Conservation (phyloP, 768 basidiomycete genomes). For the Boletus subcaerulescens region DNA sequence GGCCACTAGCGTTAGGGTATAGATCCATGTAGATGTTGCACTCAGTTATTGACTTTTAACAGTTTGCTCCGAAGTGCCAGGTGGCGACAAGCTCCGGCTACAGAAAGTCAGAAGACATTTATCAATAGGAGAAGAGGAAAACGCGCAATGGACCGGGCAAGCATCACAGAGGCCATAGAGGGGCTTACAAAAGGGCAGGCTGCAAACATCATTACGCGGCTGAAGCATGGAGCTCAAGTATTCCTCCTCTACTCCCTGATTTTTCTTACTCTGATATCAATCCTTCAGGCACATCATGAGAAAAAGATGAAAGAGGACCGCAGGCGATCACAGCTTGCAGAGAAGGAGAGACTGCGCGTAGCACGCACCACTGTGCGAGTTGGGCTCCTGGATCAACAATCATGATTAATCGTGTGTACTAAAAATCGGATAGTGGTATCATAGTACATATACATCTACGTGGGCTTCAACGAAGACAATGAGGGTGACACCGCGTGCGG, state of each 20-base stretch:
- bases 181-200: conserved; percentile 75
- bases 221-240: conserved; percentile 77
- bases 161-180: conserved; percentile 29
- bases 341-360: conserved; percentile 50
- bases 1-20: conserved; percentile 51
- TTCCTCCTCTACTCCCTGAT: conserved; percentile 3
- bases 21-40: conserved; percentile 3
- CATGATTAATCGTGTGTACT: too few relatives aligned
- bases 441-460: background rate
- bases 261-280: background rate
- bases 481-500: conserved; percentile 62
- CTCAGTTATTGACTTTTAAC: conserved; percentile 1
- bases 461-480: conserved; percentile 37
- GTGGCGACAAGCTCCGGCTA: conserved; percentile 65
- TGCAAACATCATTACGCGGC: conserved; percentile 70
- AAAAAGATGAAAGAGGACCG: conserved; percentile 45
- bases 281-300: conserved; percentile 49
- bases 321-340: conserved; percentile 33
- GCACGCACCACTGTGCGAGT: conserved; percentile 58
- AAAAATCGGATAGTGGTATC: too few relatives aligned
- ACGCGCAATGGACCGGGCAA: conserved; percentile 21
- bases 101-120: conserved; percentile 56
- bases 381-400: conserved; percentile 44
- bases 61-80: conserved; percentile 62
- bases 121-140: conserved; percentile 51